Base-by-base conservation (phyloP, 495 filamentous ascomycete species). In the Trypethelium eluteriae region DNA sequence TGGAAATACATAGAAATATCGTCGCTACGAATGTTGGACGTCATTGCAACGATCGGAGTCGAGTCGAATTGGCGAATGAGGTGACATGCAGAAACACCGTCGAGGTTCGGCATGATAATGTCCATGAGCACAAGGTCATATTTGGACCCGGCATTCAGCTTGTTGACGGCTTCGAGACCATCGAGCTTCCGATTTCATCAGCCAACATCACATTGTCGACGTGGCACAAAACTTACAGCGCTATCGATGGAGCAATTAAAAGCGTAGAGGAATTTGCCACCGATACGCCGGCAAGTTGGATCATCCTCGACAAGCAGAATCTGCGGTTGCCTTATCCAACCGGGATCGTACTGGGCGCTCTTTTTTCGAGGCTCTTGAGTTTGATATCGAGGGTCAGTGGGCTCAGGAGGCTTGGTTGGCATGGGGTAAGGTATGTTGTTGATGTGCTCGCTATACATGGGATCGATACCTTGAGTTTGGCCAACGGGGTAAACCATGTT, bases 81-180 rank as follows among this genome's bases (percentile, higher is more conserved):
- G 73, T 92, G 90, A 61, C 92, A 96, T 35, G 94, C 94, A 10
- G 92, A 96, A 38, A 97, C 92, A 62, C 94, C 94, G 73, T 98
- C 94, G 18, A 98, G 81, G 72, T 93, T 88, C 16, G 94, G 94
- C 93, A 98, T 97, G 67, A 98, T 96, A 70, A 98, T 98, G 78
- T 98, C 95, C 94, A 98, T 98, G 53, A 98, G 83, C 56, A 98
- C 91, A 49, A 98, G 78, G 73, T 98, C 93, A 76, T 95, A 98
- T 41, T 89, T 91, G 18, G 86, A 85, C 16, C 89, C 88, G 39
- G 81, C 79, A 74, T 90, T 92, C 72, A 96, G 87, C 75, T 96
- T 97, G 75, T 90, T 91, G 49, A 97, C 93, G 61, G 94, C 93
- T 76, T 96, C 90, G 63, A 96, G 79, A 12, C 94, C 94, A 77